Conservation (phyloP, 2,329 filamentous ascomycete genomes). For the Leptographium procerum region DNA sequence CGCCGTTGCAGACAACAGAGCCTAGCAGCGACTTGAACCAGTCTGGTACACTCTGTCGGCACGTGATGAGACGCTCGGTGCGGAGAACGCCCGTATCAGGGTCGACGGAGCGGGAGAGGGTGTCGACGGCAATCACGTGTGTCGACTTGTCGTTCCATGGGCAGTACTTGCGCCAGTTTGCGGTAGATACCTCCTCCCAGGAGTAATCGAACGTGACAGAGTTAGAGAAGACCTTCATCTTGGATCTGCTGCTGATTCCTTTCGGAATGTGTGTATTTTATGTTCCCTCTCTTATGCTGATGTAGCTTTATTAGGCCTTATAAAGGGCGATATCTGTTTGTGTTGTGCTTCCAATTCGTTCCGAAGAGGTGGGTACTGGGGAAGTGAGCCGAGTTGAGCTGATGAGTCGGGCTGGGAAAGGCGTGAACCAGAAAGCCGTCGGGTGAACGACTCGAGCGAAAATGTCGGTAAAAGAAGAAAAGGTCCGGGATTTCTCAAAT, state of each 20-base stretch:
- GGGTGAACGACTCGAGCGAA: background rate
- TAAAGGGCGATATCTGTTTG: background rate
- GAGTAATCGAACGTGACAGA: constrained; percentile 90
- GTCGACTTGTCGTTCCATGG: constrained; percentile 99
- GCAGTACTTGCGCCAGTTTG: constrained; percentile 98
- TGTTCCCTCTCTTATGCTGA: background rate
- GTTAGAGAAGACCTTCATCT: constrained; percentile 94
- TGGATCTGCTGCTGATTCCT: constrained; percentile 10
- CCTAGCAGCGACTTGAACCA: constrained; percentile 76
- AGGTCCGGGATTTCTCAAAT: background rate
- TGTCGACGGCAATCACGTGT: constrained; percentile 93
- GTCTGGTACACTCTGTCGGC: constrained; percentile 55
- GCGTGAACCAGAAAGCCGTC: background rate
- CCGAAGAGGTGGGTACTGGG: background rate
- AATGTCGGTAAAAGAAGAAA: background rate
- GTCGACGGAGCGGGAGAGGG: constrained; percentile 58
- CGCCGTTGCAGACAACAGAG: constrained; percentile 42
- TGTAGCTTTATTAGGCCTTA: background rate
- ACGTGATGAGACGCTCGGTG: constrained; percentile 52
- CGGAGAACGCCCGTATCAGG: constrained; percentile 46
- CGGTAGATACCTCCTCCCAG: constrained; percentile 94
- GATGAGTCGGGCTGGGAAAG: background rate
- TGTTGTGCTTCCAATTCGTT: background rate
- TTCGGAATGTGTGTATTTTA: background rate
- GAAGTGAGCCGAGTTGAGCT: background rate